phyloP scores from a whole-genome alignment of 768 basidiomycete genomes.

The Phaffia tasmanica region DNA sequence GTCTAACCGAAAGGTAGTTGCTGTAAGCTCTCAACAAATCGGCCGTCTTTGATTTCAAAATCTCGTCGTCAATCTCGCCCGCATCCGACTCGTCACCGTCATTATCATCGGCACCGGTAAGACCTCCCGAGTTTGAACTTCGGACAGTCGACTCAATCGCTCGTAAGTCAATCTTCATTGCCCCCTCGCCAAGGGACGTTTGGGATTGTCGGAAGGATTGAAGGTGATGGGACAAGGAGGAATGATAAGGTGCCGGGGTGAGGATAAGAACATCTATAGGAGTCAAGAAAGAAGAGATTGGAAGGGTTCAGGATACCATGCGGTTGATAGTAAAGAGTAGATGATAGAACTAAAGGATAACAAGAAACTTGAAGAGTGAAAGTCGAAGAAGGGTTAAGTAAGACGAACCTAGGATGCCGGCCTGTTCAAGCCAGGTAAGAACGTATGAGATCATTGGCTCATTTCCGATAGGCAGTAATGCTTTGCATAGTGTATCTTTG shows the following conservation, averaged over 20 bases:
- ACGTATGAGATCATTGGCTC: conserved; percentile 74
- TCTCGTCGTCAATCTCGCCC: conserved; percentile 6
- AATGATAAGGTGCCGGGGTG: conserved; percentile 20
- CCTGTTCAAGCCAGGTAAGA: conserved; percentile 74
- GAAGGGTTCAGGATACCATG: neutral
- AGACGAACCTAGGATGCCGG: conserved; percentile 63
- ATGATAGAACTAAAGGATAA: too few relatives aligned
- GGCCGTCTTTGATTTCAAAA: conserved; percentile 20
- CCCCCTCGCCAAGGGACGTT: conserved; percentile 1
- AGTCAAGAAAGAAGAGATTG: neutral
- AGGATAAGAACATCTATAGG: conserved; percentile 24
- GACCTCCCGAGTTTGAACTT: neutral
- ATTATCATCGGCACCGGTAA: neutral
- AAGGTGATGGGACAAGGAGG: conserved; percentile 23
- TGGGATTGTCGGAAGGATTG: conserved; percentile 23
- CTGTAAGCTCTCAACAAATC: conserved; percentile 16
- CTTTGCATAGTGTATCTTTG: conserved; percentile 58
- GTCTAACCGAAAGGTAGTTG: conserved; percentile 12
- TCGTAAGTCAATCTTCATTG: conserved; percentile 20
- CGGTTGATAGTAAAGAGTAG: neutral
- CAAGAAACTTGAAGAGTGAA: conserved; percentile 7
- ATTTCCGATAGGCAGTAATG: conserved; percentile 76
- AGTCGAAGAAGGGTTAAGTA: conserved; percentile 18
- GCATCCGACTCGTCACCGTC: neutral
- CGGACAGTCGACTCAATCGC: conserved; percentile 9